Evolutionary conservation across 495 filamentous ascomycete species (phyloP), one percentile per base, ranked within the genome.

Genomic region (Elaphomyces granulatus): DNA sequence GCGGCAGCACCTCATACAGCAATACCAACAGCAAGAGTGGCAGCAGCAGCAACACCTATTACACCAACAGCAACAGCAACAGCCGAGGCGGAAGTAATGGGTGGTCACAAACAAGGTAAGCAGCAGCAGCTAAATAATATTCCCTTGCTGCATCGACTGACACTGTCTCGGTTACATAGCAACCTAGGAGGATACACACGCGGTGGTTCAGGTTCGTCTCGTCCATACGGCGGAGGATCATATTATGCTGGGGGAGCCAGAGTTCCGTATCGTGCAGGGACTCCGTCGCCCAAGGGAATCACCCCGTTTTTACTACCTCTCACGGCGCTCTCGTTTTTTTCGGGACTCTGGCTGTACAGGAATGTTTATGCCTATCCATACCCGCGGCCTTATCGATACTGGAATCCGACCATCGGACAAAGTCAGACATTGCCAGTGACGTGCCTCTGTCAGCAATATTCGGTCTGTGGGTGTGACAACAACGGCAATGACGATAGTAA

Each of bases 391-490:
- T 63, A 78, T 41, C 66, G 63, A n/a, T 80, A 83, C 50, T 12
- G 6, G 23, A 28, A 28, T 12, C 23, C 6, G 6, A 28, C 23
- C 6, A 85, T 71, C 65, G 50, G 68, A 61, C 85, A 87, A 55
- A 16, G 45, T 14, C 68, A 67, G 4, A 28, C 23, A 6, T 12
- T 28, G 23, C 76, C 80, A 0, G 77, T 94, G 2, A 55, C 61
- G 8, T 95, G 88, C 52, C 57, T 83, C 36, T 95, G 90, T 56
- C 68, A 78, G 37, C 48, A 74, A 44, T 75, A 82, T 47, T 49
- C 46, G 30, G 75, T 70, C 20, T 98, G 90, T 54, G 81, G 85
- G 20, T 95, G 88, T 60, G 87, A 92, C 48, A 72, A 81, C 47
- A 83, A 84, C 47, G 63, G 63, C 43, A 70, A 78, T 36, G 12